These are phyloP conservation scores for Tremella yokohamensis DNA, from an alignment of 768 basidiomycete genomes.

Conservation along the genomic window DNA sequence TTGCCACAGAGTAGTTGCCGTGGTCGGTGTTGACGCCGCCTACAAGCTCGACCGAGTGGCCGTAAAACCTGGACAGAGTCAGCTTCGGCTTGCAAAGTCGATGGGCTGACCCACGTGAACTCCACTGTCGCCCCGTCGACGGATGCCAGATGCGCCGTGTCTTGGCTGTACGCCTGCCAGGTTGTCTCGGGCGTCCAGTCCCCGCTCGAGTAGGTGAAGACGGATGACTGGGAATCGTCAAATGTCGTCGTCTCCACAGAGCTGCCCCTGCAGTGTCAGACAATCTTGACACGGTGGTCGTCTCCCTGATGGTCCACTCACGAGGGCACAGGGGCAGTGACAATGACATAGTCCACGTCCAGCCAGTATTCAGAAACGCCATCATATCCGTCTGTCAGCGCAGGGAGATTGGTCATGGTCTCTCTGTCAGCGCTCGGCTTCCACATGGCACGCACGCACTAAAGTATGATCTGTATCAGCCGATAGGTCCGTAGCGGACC, in stretches of 20 bases:
- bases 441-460: background rate
- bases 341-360: background rate
- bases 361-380: background rate
- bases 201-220: background rate
- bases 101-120: background rate
- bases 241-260: background rate
- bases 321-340: slow-evolving; percentile 1
- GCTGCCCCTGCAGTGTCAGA: background rate
- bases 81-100: background rate
- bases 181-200: background rate
- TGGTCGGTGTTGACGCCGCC: background rate
- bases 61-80: background rate
- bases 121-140: background rate
- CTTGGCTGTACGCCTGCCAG: background rate
- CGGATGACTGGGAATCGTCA: slow-evolving; percentile 1
- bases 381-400: background rate
- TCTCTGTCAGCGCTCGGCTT: background rate
- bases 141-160: background rate
- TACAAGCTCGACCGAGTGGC: background rate
- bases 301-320: background rate
- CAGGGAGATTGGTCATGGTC: background rate
- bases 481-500: background rate
- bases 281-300: background rate
- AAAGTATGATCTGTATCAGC: background rate
- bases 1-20: background rate